Conservation (phyloP, 495 filamentous ascomycete species). For the Chlorociboria aeruginascens region DNA sequence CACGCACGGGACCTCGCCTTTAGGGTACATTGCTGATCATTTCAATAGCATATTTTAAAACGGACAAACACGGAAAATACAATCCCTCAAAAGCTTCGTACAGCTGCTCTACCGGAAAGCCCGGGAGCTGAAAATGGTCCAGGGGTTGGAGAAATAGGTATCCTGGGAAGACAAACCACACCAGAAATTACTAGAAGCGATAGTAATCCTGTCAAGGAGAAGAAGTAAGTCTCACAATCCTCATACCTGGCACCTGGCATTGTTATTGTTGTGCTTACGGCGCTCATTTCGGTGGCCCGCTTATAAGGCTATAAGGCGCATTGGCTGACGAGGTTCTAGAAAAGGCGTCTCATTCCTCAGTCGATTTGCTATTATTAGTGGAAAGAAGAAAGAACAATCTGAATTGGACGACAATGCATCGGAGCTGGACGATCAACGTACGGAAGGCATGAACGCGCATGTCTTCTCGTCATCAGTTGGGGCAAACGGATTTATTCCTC, state of each 20-base stretch:
- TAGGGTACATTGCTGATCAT: conserved; percentile 1
- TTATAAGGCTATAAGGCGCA: neutral
- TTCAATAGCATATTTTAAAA: conserved; percentile 52
- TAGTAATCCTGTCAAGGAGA: conserved; percentile 30
- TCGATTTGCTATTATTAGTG: conserved; percentile 61
- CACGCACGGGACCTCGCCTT: neutral
- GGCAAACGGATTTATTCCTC: conserved; percentile 68
- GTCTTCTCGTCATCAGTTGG: conserved; percentile 68
- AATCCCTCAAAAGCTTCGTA: conserved; percentile 54
- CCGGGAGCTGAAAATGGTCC: conserved; percentile 40
- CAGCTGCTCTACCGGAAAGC: conserved; percentile 30
- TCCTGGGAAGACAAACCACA: conserved; percentile 23
- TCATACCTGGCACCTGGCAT: conserved; percentile 2
- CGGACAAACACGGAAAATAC: conserved; percentile 68
- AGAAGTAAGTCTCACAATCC: conserved; percentile 23
- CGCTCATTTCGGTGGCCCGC: neutral
- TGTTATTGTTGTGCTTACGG: neutral
- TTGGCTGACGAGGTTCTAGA: conserved; percentile 31
- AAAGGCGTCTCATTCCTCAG: conserved; percentile 88
- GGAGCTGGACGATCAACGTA: conserved; percentile 55
- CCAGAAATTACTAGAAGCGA: conserved; percentile 25
- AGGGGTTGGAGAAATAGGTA: conserved; percentile 28
- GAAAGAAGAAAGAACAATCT: conserved; percentile 57
- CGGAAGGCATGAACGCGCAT: conserved; percentile 69
- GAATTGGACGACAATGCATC: conserved; percentile 57